A percentile compares a stretch with the other conserved stretches of the same genome.
phyloP scores from a whole-genome alignment of 768 basidiomycete genomes.

The Lactarius evosmus region DNA sequence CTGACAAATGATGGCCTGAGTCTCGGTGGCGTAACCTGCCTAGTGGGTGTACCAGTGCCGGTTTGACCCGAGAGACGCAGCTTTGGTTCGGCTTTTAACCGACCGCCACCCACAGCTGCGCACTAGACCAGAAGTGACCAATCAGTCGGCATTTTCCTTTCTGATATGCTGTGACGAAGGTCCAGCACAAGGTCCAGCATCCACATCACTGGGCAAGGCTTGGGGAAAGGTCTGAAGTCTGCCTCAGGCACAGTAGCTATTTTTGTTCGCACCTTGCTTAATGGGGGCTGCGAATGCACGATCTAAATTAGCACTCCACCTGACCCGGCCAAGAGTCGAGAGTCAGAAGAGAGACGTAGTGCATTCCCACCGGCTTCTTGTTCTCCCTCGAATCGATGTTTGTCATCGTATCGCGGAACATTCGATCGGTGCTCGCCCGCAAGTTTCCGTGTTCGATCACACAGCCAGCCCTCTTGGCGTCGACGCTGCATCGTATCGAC shows the following conservation, averaged over 20 bases:
- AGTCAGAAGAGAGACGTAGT: too few relatives aligned
- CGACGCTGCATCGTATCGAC: not conserved
- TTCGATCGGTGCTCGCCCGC: not conserved
- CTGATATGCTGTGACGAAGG: not conserved
- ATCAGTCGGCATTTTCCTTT: not conserved
- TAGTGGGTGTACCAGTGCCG: too few relatives aligned
- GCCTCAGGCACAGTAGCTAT: too few relatives aligned
- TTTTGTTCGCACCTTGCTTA: not conserved
- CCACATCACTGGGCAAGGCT: too few relatives aligned
- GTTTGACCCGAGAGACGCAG: not conserved
- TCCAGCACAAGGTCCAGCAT: too few relatives aligned
- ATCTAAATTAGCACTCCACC: too few relatives aligned
- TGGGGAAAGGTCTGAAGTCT: not conserved
- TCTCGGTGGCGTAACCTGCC: too few relatives aligned
- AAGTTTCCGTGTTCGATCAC: not conserved
- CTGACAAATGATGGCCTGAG: too few relatives aligned
- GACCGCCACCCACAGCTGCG: not conserved
- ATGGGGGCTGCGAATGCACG: not conserved
- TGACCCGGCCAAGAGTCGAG: too few relatives aligned
- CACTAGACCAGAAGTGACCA: not conserved
- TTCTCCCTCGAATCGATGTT: not conserved
- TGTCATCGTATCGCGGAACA: not conserved
- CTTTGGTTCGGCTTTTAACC: too few relatives aligned
- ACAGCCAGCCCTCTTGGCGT: not conserved
- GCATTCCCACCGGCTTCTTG: not conserved